Base-by-base conservation (phyloP, 257 asterid genomes). In the Nemophila menziesii region DNA sequence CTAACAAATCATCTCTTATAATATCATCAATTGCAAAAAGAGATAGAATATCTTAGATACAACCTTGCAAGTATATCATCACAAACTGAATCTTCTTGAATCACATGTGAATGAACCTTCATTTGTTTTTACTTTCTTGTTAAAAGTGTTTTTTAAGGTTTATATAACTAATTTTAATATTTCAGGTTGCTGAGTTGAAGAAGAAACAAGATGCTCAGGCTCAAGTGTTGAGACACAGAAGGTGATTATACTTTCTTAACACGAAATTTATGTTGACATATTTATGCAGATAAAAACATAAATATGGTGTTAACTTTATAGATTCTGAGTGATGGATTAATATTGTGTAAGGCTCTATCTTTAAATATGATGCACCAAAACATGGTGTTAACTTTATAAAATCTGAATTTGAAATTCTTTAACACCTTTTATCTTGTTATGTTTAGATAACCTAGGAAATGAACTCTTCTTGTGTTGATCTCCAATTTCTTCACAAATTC, bases 121-220 rank as follows among this genome's bases (percentile, higher is more conserved):
- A 18, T 12, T 43, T 53, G 29, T 19, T 34, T 55, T 19, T 26
- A 23, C 27, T 23, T 27, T 16, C 23, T 50, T 38, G 16, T 33
- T 45, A 14, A 13, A 46, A 51, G 3, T 29, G 27, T 21, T n/a
- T n/a, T n/a, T n/a, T n/a, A n/a, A n/a, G n/a, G 46, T 14, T 43
- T 40, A 63, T 36, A 44, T 64, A 39, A 52, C 33, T 48, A 43
- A 44, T n/a, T 44, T 37, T 44, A 56, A 24, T 61, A 54, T 10
- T 61, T 39, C 66, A 90, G 99, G 99, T 90, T 48, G 74, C 81
- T 40, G 89, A 68, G 63, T 57, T 90, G 71, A 90, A 90, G 81
- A 90, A 90, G 51, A 90, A 90, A 64, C 99, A 90, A 53, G 99
- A 90, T 72, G 85, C 99, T 51, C 99, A 90, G 66, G 92, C 93